phyloP scores from a whole-genome alignment of 495 filamentous ascomycete genomes.

The Saxispiralis lemnorum region DNA sequence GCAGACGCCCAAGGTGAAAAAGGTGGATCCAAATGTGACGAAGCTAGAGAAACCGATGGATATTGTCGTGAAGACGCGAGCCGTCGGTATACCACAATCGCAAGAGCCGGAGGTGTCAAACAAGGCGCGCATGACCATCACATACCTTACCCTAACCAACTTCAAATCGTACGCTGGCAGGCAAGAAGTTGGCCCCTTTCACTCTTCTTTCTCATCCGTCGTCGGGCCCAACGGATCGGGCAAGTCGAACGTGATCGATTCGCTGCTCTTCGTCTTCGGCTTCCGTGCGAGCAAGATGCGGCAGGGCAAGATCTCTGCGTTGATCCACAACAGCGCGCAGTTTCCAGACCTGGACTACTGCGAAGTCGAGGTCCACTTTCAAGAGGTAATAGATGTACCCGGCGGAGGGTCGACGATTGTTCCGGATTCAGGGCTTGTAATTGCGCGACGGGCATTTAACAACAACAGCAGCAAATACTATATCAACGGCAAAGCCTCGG shows the following conservation, averaged over 20 bases:
- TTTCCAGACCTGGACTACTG: slow-evolving; percentile 72
- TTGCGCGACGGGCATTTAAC: slow-evolving; percentile 87
- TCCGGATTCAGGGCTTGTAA: slow-evolving; percentile 64
- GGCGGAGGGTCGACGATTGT: slow-evolving; percentile 55
- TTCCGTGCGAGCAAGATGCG: slow-evolving; percentile 98
- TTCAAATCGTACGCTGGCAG: slow-evolving; percentile 97
- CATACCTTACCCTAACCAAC: slow-evolving; percentile 72
- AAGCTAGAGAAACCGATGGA: slow-evolving; percentile 81
- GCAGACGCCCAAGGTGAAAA: slow-evolving; percentile 29
- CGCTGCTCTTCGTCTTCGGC: slow-evolving; percentile 90
- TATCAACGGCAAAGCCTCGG: slow-evolving; percentile 74
- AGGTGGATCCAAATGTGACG: slow-evolving; percentile 55
- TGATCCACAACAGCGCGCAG: slow-evolving; percentile 89
- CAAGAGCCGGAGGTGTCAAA: slow-evolving; percentile 51
- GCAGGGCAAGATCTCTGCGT: slow-evolving; percentile 91
- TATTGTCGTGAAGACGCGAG: slow-evolving; percentile 76
- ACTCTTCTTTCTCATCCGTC: slow-evolving; percentile 94
- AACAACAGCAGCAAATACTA: slow-evolving; percentile 97
- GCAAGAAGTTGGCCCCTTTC: slow-evolving; percentile 92
- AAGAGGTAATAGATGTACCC: slow-evolving; percentile 77
- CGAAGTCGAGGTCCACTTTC: slow-evolving; percentile 90
- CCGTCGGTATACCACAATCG: slow-evolving; percentile 37
- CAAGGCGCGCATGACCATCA: slow-evolving; percentile 80
- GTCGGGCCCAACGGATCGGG: slow-evolving; percentile 96
- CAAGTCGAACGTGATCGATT: slow-evolving; percentile 98